Evolutionary conservation across 441 rosid genomes (phyloP).

Genomic region (Mallotus repandus): DNA sequence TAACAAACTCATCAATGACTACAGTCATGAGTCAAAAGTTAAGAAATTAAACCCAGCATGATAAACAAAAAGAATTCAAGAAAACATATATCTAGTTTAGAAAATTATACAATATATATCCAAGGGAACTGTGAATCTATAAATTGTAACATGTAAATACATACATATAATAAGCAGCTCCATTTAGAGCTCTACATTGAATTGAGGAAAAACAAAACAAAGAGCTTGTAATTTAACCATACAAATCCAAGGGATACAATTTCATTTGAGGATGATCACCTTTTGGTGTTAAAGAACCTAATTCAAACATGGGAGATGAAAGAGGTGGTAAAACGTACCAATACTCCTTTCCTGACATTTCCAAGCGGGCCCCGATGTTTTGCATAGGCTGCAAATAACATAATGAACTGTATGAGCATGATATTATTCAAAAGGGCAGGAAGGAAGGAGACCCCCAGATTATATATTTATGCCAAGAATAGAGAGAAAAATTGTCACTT

Average conservation of each 20-base stretch:
- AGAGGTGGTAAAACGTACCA: constrained; percentile 51
- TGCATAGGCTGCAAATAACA: constrained; percentile 57
- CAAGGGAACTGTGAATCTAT: too few relatives aligned
- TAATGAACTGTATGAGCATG: constrained; percentile 16
- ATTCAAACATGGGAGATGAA: neutral
- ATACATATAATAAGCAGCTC: neutral
- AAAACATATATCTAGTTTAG: neutral
- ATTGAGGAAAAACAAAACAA: neutral
- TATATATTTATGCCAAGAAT: neutral
- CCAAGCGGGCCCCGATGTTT: constrained; percentile 87
- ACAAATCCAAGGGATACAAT: neutral
- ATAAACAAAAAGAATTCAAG: neutral
- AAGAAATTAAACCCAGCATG: too few relatives aligned
- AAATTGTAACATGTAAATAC: neutral
- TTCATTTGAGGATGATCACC: neutral
- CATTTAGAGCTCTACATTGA: neutral
- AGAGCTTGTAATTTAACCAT: neutral
- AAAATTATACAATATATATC: too few relatives aligned
- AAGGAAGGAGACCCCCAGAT: neutral
- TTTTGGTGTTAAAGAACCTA: neutral
- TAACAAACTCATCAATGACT: neutral
- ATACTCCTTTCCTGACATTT: constrained; percentile 95
- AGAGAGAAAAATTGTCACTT: neutral
- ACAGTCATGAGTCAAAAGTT: too few relatives aligned
- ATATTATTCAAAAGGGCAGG: neutral